Percentiles rank a stretch among this genome's conserved stretches.
phyloP scores from a whole-genome alignment of 495 filamentous ascomycete genomes.

The Elasticomyces elasticus region DNA sequence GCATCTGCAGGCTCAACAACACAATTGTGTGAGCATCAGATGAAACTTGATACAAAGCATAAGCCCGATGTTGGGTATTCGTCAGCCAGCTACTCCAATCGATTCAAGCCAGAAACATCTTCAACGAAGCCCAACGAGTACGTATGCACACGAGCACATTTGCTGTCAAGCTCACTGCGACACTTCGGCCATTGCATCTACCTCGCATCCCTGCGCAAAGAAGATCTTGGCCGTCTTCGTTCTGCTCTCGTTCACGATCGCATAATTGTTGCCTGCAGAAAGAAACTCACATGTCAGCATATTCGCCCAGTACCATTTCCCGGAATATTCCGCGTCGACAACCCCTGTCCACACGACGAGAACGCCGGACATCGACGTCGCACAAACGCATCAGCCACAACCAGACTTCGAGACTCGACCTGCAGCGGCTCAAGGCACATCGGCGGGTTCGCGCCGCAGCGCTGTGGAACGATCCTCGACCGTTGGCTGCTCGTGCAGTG shows the following conservation, averaged over 20 bases:
- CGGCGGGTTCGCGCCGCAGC: not conserved
- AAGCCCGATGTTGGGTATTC: no score
- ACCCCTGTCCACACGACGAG: not conserved
- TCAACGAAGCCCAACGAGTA: no score
- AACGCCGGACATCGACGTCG: slow-evolving; percentile 3
- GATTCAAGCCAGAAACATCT: no score
- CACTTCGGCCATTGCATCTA: slow-evolving; percentile 6
- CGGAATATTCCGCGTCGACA: no score
- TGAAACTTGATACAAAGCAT: no score
- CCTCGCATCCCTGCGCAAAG: slow-evolving; percentile 30
- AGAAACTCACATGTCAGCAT: not conserved
- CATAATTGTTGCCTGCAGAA: slow-evolving; percentile 27
- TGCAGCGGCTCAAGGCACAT: not conserved
- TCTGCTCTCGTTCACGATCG: slow-evolving; percentile 25
- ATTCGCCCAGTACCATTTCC: no score
- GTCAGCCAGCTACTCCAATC: no score
- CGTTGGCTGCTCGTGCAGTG: slow-evolving; percentile 12
- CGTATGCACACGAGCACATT: no score
- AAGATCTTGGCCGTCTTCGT: slow-evolving; percentile 26
- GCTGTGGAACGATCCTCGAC: slow-evolving; percentile 2
- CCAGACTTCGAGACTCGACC: not conserved
- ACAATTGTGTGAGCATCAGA: no score
- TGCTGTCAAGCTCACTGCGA: not conserved
- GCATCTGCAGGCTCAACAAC: no score
- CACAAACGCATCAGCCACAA: slow-evolving; percentile 3